Evolutionary conservation across 257 asterid genomes (phyloP).

Genomic region (Verbascum thapsus): DNA sequence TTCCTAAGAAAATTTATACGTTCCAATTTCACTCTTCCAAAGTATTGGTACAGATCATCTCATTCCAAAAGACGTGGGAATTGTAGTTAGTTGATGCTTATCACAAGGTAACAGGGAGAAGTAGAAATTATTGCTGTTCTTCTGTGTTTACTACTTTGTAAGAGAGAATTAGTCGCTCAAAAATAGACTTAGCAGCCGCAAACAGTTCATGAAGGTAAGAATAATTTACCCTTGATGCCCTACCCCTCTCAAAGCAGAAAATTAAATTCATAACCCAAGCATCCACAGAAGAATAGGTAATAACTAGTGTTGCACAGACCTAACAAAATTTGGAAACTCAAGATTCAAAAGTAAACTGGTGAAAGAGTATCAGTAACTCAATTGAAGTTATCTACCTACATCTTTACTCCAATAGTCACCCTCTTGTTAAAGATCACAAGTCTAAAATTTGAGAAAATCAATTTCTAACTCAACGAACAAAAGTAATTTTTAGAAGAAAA

Average conservation of each 20-base stretch:
- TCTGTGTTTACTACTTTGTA: background rate
- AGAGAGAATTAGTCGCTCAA: background rate
- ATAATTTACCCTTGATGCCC: background rate
- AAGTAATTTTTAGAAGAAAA: too few species aligned
- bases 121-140: background rate
- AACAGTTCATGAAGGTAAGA: background rate
- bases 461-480: too few species aligned
- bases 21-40: background rate
- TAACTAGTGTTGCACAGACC: background rate
- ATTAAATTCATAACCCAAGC: background rate
- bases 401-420: background rate
- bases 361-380: background rate
- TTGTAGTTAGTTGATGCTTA: background rate
- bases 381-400: slow-evolving; percentile 3
- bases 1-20: background rate
- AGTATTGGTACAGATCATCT: background rate
- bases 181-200: slow-evolving; percentile 1
- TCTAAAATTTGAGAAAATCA: too few species aligned
- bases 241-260: background rate
- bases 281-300: background rate
- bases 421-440: background rate
- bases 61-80: too few species aligned
- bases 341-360: background rate
- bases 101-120: background rate
- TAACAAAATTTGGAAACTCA: background rate